These are phyloP conservation scores for Phytophthora chlamydospora DNA, from an alignment of 352 stramenopile genomes.

Conservation along the genomic window DNA sequence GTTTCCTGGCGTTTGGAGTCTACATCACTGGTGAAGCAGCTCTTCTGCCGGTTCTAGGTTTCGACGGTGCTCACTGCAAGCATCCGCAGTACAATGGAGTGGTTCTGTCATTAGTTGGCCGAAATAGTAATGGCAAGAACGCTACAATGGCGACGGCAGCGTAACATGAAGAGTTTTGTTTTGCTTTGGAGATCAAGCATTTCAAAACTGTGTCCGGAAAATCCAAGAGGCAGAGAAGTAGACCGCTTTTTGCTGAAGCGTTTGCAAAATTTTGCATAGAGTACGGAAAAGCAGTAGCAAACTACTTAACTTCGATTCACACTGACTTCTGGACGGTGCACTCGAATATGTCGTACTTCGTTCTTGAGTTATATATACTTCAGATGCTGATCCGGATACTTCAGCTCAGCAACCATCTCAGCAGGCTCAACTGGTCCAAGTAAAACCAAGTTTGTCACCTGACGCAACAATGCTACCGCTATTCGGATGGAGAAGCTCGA, in stretches of 20 bases:
- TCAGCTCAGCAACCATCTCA: too few species aligned
- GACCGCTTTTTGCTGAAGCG: background rate
- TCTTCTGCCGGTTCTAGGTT: conserved; percentile 8
- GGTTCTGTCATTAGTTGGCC: background rate
- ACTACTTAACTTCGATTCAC: background rate
- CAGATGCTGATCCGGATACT: background rate
- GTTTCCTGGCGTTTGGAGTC: conserved; percentile 6
- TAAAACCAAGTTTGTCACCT: background rate
- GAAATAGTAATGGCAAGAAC: conserved; percentile 12
- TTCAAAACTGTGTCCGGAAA: too few species aligned
- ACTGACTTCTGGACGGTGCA: background rate
- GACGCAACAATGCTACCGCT: background rate
- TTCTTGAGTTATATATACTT: background rate
- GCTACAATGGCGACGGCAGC: background rate
- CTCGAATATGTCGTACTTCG: background rate
- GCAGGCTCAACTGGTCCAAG: too few species aligned
- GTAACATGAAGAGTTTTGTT: too few species aligned
- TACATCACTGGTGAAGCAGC: background rate
- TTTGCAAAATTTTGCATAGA: background rate
- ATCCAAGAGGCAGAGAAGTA: too few species aligned
- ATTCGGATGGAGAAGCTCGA: background rate
- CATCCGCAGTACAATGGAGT: conserved; percentile 12
- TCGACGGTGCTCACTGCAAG: conserved; percentile 17
- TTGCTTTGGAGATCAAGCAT: too few species aligned
- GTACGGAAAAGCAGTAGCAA: background rate